Evolutionary conservation across 140 eudicot genomes (phyloP), one percentile per base, ranked within the genome.

Genomic region (Cichorium intybus): DNA sequence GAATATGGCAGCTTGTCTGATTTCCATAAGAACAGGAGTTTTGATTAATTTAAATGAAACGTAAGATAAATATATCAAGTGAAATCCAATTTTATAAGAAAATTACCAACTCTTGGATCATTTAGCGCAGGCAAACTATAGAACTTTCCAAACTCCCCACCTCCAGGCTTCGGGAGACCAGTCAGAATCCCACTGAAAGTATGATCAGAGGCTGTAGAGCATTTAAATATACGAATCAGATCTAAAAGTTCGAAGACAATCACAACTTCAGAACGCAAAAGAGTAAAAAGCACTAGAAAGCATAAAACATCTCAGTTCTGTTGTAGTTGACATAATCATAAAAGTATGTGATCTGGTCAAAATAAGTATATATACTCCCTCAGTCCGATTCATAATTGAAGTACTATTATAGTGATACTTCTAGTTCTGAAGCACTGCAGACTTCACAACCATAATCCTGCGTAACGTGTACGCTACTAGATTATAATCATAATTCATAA

Each of bases 111-210:
- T 76, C 97, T 88, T 20, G 97, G 97, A 76, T 93, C 99, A 74
- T 88, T 93, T 74, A 93, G 62, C 47, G 99, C 97, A 66, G 94
- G 90, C 68, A 93, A 81, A 71, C 96, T 83, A 68, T 92, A 92
- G 71, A 83, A 92, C 80, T 92, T 92, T 67, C 98, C 98, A 51
- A 92, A 92, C 77, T 92, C 98, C 7, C 98, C 98, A 41, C 98
- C 98, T 72, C 96, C 95, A 51, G 89, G 90, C 87, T 88, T 93
- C 20, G 99, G 97, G 18, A 93, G 97, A 79, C 87, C 77, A 21
- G 95, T 81, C 74, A 88, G 62, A 35, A 93, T 88, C 56, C 83
- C 93, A 47, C 83, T 85, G 85, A 88, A 93, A 63, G 84, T 80
- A 80, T 93, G 73, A 62, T 88, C 93, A 23, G 99, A 71, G 23